Evolutionary conservation across 1,139 yeast genomes (phyloP).

Genomic region (Geotrichum carabidarum): DNA sequence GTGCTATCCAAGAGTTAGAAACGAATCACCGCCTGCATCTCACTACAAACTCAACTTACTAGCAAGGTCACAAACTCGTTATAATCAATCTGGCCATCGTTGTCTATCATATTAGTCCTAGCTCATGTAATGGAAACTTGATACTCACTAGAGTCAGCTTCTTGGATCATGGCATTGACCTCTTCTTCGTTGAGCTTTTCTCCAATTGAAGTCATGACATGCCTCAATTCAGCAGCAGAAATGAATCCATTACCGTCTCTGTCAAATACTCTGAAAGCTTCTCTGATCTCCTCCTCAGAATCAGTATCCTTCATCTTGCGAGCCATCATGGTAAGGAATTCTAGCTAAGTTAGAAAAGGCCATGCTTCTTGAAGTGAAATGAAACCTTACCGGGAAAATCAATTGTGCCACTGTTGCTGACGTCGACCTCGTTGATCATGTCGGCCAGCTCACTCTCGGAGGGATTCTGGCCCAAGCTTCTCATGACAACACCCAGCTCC

Average conservation of each 20-base stretch:
- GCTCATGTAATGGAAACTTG: not conserved
- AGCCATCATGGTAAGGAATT: conserved; percentile 76
- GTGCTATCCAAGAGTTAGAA: conserved; percentile 8
- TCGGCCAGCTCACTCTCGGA: conserved; percentile 93
- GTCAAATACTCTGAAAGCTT: conserved; percentile 85
- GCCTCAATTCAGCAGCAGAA: conserved; percentile 91
- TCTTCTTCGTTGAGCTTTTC: conserved; percentile 93
- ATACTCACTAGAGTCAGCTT: conserved; percentile 70
- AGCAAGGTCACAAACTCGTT: conserved; percentile 74
- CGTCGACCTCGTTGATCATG: conserved; percentile 93
- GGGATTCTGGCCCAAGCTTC: conserved; percentile 96
- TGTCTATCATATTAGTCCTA: conserved; percentile 42
- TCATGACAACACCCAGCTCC: conserved; percentile 96
- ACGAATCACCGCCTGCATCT: not conserved
- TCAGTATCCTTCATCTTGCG: conserved; percentile 95
- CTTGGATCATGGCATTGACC: conserved; percentile 92
- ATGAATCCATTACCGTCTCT: conserved; percentile 95
- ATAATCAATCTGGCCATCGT: conserved; percentile 93
- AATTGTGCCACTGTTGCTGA: conserved; percentile 21
- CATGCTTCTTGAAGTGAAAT: not conserved
- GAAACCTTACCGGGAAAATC: conserved; percentile 29
- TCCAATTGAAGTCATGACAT: conserved; percentile 93
- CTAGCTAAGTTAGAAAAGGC: conserved; percentile 23
- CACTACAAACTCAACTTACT: conserved; percentile 57
- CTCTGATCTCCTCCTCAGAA: conserved; percentile 81